Percentiles rank a stretch among this genome's conserved stretches.
These are phyloP conservation scores for Elongisporangium anandrum DNA, from an alignment of 352 stramenopile genomes.

Conservation along the genomic window DNA sequence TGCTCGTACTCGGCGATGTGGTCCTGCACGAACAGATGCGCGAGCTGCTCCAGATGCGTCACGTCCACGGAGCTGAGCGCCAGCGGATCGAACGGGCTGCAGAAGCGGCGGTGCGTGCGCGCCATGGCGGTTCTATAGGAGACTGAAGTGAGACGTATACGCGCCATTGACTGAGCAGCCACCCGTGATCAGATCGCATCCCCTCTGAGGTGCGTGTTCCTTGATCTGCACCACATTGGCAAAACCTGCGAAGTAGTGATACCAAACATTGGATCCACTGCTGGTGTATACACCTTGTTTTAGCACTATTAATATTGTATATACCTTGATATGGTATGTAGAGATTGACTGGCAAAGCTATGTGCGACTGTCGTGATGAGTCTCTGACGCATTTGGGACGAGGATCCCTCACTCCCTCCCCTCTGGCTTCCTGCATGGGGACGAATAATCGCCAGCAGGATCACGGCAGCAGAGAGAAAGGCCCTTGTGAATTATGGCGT, in stretches of 20 bases:
- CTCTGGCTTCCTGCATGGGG: background rate
- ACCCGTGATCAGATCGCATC: background rate
- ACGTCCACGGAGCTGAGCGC: constrained; percentile 19
- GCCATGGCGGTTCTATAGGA: background rate
- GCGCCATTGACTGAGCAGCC: background rate
- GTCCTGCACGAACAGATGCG: constrained; percentile 32
- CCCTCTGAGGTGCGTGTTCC: background rate
- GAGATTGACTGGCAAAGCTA: background rate
- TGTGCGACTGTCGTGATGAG: background rate
- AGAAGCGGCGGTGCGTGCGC: constrained; percentile 12
- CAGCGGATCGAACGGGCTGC: constrained; percentile 35
- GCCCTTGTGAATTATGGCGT: background rate
- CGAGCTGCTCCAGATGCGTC: constrained; percentile 19
- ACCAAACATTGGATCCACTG: too few species aligned
- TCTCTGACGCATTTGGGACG: background rate
- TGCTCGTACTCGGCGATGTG: constrained; percentile 35
- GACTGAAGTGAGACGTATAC: background rate
- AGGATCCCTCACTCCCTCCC: background rate
- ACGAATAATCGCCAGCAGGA: background rate
- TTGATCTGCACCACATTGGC: background rate
- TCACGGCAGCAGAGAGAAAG: background rate
- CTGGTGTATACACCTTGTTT: background rate
- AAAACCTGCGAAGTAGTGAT: background rate
- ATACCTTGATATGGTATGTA: background rate
- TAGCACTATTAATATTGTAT: background rate